Conservation (phyloP, 148 eudicot genomes). For the Linanthus parryae region DNA sequence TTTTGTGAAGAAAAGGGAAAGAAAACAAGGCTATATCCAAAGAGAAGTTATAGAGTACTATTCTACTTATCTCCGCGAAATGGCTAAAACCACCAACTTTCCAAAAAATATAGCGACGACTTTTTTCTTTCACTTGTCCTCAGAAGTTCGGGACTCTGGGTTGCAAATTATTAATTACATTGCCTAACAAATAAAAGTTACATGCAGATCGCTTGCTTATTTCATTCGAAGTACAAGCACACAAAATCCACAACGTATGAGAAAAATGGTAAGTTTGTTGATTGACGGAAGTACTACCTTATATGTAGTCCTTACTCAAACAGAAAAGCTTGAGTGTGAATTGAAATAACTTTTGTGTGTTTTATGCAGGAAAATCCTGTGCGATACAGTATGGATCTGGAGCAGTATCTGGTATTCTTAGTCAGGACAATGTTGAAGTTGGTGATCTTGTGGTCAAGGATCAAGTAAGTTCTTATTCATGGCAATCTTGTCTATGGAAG, state of each 20-base stretch:
- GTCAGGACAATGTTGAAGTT: conserved; percentile 65
- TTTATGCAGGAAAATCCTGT: conserved; percentile 44
- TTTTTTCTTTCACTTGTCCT: too few relatives aligned
- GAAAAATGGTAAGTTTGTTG: conserved; percentile 39
- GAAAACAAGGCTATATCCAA: too few relatives aligned
- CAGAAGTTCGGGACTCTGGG: too few relatives aligned
- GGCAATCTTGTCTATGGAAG: not conserved
- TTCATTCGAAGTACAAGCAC: conserved; percentile 64
- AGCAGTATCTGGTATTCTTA: conserved; percentile 65
- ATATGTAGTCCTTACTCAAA: too few relatives aligned
- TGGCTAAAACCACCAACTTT: too few relatives aligned
- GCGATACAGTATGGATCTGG: conserved; percentile 62
- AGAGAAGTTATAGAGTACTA: too few relatives aligned
- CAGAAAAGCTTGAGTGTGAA: too few relatives aligned
- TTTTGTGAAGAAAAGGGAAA: too few relatives aligned
- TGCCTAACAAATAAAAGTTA: conserved; percentile 3
- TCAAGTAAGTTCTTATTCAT: conserved; percentile 41
- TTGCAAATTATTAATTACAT: too few relatives aligned
- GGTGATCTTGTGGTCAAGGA: conserved; percentile 63
- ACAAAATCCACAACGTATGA: conserved; percentile 62
- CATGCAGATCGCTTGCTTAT: conserved; percentile 76
- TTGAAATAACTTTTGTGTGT: not conserved
- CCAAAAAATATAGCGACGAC: too few relatives aligned
- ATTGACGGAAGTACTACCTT: too few relatives aligned
- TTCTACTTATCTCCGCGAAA: too few relatives aligned